Evolutionary conservation across 202 grass and related monocot species (phyloP).

Genomic region (Eragrostis tef): DNA sequence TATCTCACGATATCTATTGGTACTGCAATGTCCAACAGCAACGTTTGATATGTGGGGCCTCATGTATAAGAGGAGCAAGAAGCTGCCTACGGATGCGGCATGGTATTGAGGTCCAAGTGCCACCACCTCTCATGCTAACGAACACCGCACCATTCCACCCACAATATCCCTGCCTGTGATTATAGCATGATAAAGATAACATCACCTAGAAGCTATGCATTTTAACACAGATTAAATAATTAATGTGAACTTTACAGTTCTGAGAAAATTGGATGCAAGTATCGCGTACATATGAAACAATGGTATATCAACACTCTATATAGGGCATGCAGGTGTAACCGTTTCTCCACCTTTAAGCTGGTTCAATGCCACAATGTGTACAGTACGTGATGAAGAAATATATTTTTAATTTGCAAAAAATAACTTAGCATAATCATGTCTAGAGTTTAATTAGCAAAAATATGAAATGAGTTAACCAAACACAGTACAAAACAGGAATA

Average conservation of each 20-base stretch:
- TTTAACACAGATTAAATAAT: slow-evolving; percentile 10
- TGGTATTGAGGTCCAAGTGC: neutral
- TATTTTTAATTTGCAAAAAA: neutral
- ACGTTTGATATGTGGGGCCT: neutral
- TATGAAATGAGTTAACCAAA: neutral
- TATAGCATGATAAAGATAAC: neutral
- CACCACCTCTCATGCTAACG: neutral
- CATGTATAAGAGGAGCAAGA: neutral
- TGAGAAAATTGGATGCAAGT: slow-evolving; percentile 10
- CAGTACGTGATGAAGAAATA: no score
- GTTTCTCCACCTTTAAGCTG: neutral
- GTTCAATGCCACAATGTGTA: neutral
- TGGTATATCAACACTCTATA: neutral
- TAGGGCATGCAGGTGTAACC: neutral
- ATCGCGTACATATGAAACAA: neutral
- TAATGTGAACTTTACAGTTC: neutral
- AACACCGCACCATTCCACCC: neutral
- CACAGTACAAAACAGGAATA: neutral
- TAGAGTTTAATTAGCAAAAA: slow-evolving; percentile 20
- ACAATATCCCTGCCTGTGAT: neutral
- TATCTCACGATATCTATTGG: neutral
- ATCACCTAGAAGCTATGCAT: neutral
- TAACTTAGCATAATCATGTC: neutral
- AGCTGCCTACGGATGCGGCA: neutral
- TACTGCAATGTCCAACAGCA: neutral